These are phyloP conservation scores for Dacryopinax spathularia DNA, from an alignment of 768 basidiomycete genomes.

Conservation along the genomic window DNA sequence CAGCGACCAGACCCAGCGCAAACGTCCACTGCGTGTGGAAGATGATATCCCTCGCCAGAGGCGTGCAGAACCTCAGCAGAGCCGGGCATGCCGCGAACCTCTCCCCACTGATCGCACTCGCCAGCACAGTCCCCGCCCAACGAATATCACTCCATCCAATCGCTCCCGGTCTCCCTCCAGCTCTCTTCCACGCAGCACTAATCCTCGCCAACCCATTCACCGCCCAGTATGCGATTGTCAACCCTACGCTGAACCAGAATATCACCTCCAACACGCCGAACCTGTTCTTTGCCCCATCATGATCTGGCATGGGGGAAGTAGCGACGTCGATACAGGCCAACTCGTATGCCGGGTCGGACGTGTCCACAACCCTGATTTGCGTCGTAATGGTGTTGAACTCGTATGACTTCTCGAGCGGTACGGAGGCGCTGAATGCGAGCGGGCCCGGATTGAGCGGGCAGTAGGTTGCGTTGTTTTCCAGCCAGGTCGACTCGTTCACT, in stretches of 20 bases:
- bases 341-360: constrained; percentile 48
- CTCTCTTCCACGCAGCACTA: constrained; percentile 72
- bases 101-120: constrained; percentile 88
- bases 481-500: constrained; percentile 22
- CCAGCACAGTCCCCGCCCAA: constrained; percentile 74
- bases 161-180: constrained; percentile 44
- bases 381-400: constrained; percentile 74
- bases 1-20: constrained; percentile 77
- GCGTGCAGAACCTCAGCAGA: constrained; percentile 81
- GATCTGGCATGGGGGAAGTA: constrained; percentile 46
- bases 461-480: constrained; percentile 29
- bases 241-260: constrained; percentile 57
- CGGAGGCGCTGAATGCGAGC: constrained; percentile 59
- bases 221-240: constrained; percentile 69
- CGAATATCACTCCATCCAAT: constrained; percentile 52
- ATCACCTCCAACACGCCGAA: constrained; percentile 56
- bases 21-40: constrained; percentile 79
- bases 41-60: constrained; percentile 80
- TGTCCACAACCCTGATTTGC: constrained; percentile 76
- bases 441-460: constrained; percentile 71
- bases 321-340: constrained; percentile 67
- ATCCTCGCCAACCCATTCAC: constrained; percentile 69
- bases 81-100: constrained; percentile 72
- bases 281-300: constrained; percentile 30
- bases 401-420: constrained; percentile 50